Evolutionary conservation across 2,329 filamentous ascomycete genomes (phyloP), one percentile per base, ranked within the genome.

Genomic region (Fusarium sacchari): DNA sequence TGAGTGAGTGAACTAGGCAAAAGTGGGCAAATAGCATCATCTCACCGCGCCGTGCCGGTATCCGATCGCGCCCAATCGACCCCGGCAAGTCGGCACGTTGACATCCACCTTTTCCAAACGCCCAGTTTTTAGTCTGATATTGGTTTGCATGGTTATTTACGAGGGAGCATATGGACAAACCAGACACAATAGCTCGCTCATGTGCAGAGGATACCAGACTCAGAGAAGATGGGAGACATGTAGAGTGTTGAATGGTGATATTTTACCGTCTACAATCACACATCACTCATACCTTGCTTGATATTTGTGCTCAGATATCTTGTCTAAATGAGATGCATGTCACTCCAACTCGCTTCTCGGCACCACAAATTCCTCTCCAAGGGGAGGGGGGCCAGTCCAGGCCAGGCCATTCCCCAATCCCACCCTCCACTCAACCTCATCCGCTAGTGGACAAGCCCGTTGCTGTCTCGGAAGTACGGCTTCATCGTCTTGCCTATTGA

Each of bases 41-140:
- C 76, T 78, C 74, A 78, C 76, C 76, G 76, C 76, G 76, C 69
- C 69, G 76, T 78, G 76, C 76, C 76, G 76, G 71, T 78, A 78
- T 76, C 76, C 76, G 76, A 78, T 77, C 73, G 72, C 71, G 52
- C 65, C 76, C 76, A 78, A 77, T 78, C 67, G 74, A 78, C 73
- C 76, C 76, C 76, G 76, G 76, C 74, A 78, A 76, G 76, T 77
- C 76, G 76, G 73, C 76, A 77, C 75, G 58, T 58, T 63, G 64
- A 74, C 74, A 77, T 77, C 75, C 75, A 77, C 75, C 59, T 61
- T 69, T 69, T 64, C 55, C 42, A 74, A 62, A 74, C 67, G 67
- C 67, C 67, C 47, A 59, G 60, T 59, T 68, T 74, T 69, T 64
- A 64, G 60, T 52, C 42, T 55, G 53, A 42, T 28, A 55, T 57